Base-by-base conservation (phyloP, 176 grass and related monocot genomes). In the Poa pratensis region DNA sequence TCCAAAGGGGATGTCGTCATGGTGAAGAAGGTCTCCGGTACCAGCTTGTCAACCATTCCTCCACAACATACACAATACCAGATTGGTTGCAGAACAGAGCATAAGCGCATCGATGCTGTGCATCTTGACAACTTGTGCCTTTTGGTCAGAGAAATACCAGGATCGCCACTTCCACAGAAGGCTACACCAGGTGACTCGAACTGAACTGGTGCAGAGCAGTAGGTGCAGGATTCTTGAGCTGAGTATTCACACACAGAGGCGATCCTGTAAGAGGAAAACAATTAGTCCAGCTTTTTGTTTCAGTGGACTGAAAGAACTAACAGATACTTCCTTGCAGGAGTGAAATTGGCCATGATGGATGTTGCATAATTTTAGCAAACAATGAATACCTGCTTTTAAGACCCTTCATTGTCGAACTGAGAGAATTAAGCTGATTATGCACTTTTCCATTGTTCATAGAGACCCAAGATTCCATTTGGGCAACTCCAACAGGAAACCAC, bases 401-500 rank as follows among this genome's bases (percentile, higher is more conserved):
- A 69, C 73, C 83, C 80, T 87, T 84, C 67, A 97, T 68, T 66
- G 83, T 92, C 55, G 46, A 84, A 73, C 54, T 37, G 66, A 97
- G 87, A 71, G 80, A 50, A 23, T 86, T 93, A 12, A 94, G 87
- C 40, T 81, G 51, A 66, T 80, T 52, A 67, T 76, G 77, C 59
- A 72, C 78, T 82, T 90, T 59, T 68, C 27, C 82, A 79, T 51
- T 58, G 83, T 81, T 84, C 27, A 66, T 49, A n/a, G 75, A 81
- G 66, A 88, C 82, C 95, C 95, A 97, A 70, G 67, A 83, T 70
- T 86, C 59, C 92, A 97, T 97, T 53, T 93, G 95, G 17, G 82
- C 88, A 57, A 93, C 76, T 68, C 95, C 92, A 80, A 88, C 66
- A 32, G 84, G 90, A 58, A 89, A 89, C 84, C 84, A 90, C 1